Evolutionary conservation across 1,139 yeast genomes (phyloP).

Genomic region (Magnusiomyces tetraspermus): DNA sequence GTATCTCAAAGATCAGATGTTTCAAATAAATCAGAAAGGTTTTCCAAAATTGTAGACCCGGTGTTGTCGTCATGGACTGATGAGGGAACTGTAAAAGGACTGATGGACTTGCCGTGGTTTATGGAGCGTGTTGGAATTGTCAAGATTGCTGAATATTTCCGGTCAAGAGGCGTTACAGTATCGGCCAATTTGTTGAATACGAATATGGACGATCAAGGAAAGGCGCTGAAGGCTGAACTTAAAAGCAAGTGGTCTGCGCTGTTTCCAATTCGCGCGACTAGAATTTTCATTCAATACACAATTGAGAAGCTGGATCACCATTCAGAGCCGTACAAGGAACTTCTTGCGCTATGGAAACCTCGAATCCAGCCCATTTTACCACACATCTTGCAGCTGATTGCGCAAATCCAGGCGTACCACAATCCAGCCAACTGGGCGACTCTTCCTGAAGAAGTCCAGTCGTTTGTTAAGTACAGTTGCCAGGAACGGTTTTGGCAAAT

Average conservation of each 20-base stretch:
- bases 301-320: constrained; percentile 80
- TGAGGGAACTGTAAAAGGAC: constrained; percentile 80
- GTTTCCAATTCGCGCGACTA: constrained; percentile 91
- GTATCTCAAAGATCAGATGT: constrained; percentile 81
- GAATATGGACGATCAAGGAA: constrained; percentile 87
- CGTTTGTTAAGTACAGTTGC: constrained; percentile 80
- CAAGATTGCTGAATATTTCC: constrained; percentile 83
- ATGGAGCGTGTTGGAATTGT: constrained; percentile 96
- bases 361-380: constrained; percentile 87
- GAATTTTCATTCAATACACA: constrained; percentile 89
- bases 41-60: constrained; percentile 83
- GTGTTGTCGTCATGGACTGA: constrained; percentile 90
- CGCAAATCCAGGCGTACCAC: constrained; percentile 90
- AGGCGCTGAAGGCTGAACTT: constrained; percentile 58
- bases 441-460: constrained; percentile 79
- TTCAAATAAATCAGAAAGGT: constrained; percentile 59
- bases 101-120: constrained; percentile 88
- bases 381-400: constrained; percentile 72
- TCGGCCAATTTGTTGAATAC: constrained; percentile 65
- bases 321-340: constrained; percentile 61
- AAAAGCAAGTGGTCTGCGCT: constrained; percentile 90
- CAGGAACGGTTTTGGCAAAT: constrained; percentile 97
- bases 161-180: constrained; percentile 70
- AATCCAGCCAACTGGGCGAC: constrained; percentile 87
- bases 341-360: constrained; percentile 82